Evolutionary conservation across 129 eudicot species (phyloP).

Genomic region (Calendula officinalis): DNA sequence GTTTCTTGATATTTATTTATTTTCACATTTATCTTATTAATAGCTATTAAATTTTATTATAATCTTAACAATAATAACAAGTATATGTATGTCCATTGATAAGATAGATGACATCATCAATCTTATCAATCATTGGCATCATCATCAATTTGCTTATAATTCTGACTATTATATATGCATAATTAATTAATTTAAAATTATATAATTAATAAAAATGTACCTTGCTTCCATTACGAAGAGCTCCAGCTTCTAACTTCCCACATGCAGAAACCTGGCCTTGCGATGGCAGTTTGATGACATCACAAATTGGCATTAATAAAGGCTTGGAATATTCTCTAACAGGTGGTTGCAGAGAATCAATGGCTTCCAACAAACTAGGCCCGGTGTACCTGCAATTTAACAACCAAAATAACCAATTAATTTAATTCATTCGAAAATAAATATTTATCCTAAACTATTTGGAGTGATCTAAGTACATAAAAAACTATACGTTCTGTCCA

Average conservation of each 20-base stretch:
- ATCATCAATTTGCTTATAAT: too few species aligned
- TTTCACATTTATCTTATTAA: too few species aligned
- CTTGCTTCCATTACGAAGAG: slow-evolving; percentile 77
- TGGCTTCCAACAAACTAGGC: slow-evolving; percentile 70
- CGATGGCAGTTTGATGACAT: slow-evolving; percentile 66
- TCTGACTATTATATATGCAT: too few species aligned
- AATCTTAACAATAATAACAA: too few species aligned
- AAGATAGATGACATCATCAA: too few species aligned
- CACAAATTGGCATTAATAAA: slow-evolving; percentile 82
- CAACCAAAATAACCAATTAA: slow-evolving; percentile 9
- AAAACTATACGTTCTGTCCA: too few species aligned
- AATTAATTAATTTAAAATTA: background rate
- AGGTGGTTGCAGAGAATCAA: slow-evolving; percentile 80
- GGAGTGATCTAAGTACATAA: too few species aligned
- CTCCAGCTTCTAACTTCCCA: slow-evolving; percentile 91
- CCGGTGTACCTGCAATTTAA: slow-evolving; percentile 71
- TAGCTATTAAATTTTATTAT: too few species aligned
- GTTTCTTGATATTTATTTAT: too few species aligned
- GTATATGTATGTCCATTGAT: too few species aligned
- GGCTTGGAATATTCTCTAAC: slow-evolving; percentile 83
- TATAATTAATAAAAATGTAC: slow-evolving; percentile 30
- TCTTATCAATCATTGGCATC: too few species aligned
- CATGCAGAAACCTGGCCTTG: slow-evolving; percentile 85
- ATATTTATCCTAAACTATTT: background rate
- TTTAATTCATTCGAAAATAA: background rate